These are phyloP conservation scores for Tremella fuciformis DNA, from an alignment of 768 basidiomycete species.

Conservation along the genomic window DNA sequence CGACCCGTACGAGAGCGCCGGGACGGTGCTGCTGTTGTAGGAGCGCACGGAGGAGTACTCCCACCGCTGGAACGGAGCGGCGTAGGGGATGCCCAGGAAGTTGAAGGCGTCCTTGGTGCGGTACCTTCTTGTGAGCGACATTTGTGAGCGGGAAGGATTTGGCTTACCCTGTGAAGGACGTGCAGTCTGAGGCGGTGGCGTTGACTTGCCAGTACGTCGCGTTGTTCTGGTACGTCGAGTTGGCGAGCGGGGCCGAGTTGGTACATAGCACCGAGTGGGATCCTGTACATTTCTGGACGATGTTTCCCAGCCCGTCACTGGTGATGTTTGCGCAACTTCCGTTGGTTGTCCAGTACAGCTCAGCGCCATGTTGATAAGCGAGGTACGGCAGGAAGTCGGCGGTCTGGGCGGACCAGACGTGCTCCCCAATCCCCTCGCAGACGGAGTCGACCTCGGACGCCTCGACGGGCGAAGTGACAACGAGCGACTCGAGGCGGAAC, in stretches of 20 bases:
- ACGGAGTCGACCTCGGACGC: neutral
- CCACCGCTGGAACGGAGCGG: too few relatives aligned
- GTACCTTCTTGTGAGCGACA: too few relatives aligned
- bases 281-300: neutral
- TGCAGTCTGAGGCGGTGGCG: neutral
- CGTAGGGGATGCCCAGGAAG: too few relatives aligned
- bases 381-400: slow-evolving; percentile 15
- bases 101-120: too few relatives aligned
- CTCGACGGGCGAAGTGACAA: slow-evolving; percentile 1
- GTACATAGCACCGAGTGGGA: slow-evolving; percentile 13
- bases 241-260: slow-evolving; percentile 12
- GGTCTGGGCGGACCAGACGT: slow-evolving; percentile 1
- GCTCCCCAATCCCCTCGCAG: slow-evolving; percentile 3
- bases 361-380: slow-evolving; percentile 1
- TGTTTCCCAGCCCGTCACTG: neutral
- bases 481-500: slow-evolving; percentile 5
- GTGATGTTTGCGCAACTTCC: neutral
- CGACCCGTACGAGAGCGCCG: too few relatives aligned
- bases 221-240: slow-evolving; percentile 6
- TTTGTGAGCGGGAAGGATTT: too few relatives aligned
- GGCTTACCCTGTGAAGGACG: too few relatives aligned
- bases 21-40: too few relatives aligned
- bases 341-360: slow-evolving; percentile 11
- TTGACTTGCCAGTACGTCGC: slow-evolving; percentile 11
- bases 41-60: too few relatives aligned